These are phyloP conservation scores for Pochonia chlamydosporia DNA, from an alignment of 2,329 filamentous ascomycete genomes.

Conservation along the genomic window DNA sequence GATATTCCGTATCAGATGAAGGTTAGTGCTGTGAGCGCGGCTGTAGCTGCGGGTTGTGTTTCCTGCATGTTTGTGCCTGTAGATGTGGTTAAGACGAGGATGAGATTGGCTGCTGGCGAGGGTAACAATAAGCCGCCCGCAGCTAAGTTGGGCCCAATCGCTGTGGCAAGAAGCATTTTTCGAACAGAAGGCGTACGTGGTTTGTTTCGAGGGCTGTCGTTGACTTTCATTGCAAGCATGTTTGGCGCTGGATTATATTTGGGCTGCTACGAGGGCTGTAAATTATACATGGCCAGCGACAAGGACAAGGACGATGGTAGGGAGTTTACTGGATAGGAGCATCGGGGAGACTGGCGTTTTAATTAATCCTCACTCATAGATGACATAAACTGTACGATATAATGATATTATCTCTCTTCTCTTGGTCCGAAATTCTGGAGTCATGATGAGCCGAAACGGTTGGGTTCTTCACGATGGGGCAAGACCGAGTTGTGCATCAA, in stretches of 20 bases:
- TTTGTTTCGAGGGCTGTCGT: conserved; percentile 5
- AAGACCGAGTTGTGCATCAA: no score
- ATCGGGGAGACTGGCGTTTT: no score
- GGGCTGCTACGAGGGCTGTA: conserved; percentile 8
- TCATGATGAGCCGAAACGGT: no score
- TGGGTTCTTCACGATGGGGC: no score
- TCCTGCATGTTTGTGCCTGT: conserved; percentile 13
- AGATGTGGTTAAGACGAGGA: conserved; percentile 15
- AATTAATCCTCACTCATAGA: no score
- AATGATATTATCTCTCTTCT: no score
- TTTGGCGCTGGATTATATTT: conserved; percentile 6
- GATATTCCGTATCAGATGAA: conserved; percentile 1
- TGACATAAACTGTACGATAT: no score
- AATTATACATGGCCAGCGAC: conserved; percentile 3
- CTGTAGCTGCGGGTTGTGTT: conserved; percentile 6
- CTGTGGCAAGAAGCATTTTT: conserved; percentile 2
- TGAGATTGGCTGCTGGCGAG: conserved; percentile 13
- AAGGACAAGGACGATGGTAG: not conserved
- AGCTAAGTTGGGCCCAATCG: not conserved
- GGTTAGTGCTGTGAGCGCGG: conserved; percentile 10
- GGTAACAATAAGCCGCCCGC: no score
- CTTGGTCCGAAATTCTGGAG: no score
- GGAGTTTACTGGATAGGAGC: no score
- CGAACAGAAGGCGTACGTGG: conserved; percentile 3
- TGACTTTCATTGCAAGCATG: conserved; percentile 6